Evolutionary conservation across 106 monocot species (phyloP).

Genomic region (Cymbidium sinense): DNA sequence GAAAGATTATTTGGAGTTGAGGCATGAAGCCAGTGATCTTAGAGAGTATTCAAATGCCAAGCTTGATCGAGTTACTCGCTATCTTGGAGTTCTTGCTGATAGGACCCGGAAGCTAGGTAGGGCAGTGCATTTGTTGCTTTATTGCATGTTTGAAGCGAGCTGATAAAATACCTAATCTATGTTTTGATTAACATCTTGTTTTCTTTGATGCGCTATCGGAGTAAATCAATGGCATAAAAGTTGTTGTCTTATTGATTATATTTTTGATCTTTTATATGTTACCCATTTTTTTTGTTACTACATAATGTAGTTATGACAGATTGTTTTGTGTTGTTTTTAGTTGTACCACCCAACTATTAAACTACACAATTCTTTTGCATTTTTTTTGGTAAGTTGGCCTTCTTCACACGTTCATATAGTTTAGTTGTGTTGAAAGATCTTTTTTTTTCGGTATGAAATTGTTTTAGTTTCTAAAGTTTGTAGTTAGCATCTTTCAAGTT

Average conservation of each 20-base stretch:
- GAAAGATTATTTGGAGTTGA: slow-evolving; percentile 82
- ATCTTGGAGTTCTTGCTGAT: slow-evolving; percentile 93
- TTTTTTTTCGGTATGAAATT: neutral
- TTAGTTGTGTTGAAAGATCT: neutral
- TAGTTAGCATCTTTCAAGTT: neutral
- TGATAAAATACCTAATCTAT: neutral
- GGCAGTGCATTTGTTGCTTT: neutral
- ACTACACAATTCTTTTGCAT: neutral
- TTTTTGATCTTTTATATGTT: neutral
- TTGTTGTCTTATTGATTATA: neutral
- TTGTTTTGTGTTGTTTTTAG: neutral
- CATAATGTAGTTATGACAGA: neutral
- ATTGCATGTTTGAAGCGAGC: neutral
- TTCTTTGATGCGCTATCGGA: neutral
- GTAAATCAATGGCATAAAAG: neutral
- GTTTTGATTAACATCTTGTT: neutral
- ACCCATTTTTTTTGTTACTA: neutral
- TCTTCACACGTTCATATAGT: too few relatives aligned
- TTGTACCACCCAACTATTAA: neutral
- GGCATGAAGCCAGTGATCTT: slow-evolving; percentile 88
- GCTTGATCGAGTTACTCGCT: slow-evolving; percentile 84
- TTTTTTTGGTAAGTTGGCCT: too few relatives aligned
- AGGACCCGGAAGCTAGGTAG: slow-evolving; percentile 86
- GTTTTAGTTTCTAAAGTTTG: neutral
- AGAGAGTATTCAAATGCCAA: slow-evolving; percentile 91